These are phyloP conservation scores for Halocafeteria seosinensis DNA, from an alignment of 108 stramenopile species.

Conservation along the genomic window DNA sequence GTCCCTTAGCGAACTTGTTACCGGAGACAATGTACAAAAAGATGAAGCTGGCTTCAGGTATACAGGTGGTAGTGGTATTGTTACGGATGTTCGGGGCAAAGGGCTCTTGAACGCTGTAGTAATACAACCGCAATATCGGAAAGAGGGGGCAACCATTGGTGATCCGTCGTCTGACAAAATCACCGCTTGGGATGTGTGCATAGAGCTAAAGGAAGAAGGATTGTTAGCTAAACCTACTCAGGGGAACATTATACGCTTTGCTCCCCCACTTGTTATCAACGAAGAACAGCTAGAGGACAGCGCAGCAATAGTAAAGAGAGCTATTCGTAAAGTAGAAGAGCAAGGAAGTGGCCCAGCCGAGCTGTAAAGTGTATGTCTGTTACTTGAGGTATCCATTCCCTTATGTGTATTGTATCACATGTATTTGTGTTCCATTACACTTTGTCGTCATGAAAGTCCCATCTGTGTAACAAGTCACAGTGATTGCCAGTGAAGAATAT, in stretches of 20 bases:
- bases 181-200: slow-evolving; percentile 73
- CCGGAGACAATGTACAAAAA: slow-evolving; percentile 42
- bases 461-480: too few species aligned
- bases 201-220: slow-evolving; percentile 67
- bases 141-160: not conserved
- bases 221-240: slow-evolving; percentile 96
- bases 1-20: slow-evolving; percentile 44
- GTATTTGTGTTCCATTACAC: too few species aligned
- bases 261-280: slow-evolving; percentile 80
- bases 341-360: too few species aligned
- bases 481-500: too few species aligned
- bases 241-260: slow-evolving; percentile 93
- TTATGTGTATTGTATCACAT: too few species aligned
- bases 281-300: slow-evolving; percentile 52
- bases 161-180: not conserved
- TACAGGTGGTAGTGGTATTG: not conserved
- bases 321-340: not conserved
- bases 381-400: too few species aligned
- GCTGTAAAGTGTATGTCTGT: too few species aligned
- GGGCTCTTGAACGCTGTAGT: not conserved
- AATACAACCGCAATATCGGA: not conserved
- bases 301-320: not conserved
- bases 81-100: not conserved
- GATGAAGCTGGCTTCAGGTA: slow-evolving; percentile 36
- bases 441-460: too few species aligned